These are phyloP conservation scores for Aspergillus awamori DNA, from an alignment of 2,329 filamentous ascomycete genomes.

Conservation along the genomic window DNA sequence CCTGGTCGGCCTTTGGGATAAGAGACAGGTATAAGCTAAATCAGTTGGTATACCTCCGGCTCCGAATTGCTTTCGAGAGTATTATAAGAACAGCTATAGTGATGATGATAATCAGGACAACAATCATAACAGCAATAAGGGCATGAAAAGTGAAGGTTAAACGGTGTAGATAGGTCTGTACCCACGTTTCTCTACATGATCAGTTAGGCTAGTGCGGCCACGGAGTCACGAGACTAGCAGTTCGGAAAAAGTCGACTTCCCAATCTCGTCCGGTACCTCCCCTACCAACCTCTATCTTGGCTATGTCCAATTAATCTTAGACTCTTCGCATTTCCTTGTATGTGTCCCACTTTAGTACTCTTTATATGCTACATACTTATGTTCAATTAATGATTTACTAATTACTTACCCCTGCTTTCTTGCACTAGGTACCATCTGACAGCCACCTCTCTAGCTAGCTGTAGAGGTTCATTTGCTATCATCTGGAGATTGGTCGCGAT, in stretches of 20 bases:
- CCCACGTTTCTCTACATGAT: not conserved
- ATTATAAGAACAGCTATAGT: too few relatives aligned
- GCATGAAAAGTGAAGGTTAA: too few relatives aligned
- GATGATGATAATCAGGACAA: too few relatives aligned
- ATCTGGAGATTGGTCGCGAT: slow-evolving; percentile 17
- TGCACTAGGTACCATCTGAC: not conserved
- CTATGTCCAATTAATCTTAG: not conserved
- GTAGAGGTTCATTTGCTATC: not conserved
- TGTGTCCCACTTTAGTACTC: not conserved
- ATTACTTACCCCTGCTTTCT: not conserved
- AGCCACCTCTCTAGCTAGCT: not conserved
- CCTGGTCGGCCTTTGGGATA: too few relatives aligned
- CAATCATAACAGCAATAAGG: too few relatives aligned
- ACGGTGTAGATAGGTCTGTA: too few relatives aligned
- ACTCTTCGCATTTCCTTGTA: not conserved
- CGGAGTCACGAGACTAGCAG: slow-evolving; percentile 8
- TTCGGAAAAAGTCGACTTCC: slow-evolving; percentile 7
- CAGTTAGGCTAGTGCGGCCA: not conserved
- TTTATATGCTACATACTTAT: not conserved
- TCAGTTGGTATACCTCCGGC: too few relatives aligned
- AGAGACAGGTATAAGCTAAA: too few relatives aligned
- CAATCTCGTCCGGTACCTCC: not conserved
- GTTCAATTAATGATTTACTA: not conserved
- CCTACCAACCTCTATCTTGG: not conserved
- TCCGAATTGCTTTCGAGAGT: too few relatives aligned